A percentile compares a stretch with the other conserved stretches of the same genome.
Conservation (phyloP, 345 rosid genomes). For the Euphorbia lathyris region DNA sequence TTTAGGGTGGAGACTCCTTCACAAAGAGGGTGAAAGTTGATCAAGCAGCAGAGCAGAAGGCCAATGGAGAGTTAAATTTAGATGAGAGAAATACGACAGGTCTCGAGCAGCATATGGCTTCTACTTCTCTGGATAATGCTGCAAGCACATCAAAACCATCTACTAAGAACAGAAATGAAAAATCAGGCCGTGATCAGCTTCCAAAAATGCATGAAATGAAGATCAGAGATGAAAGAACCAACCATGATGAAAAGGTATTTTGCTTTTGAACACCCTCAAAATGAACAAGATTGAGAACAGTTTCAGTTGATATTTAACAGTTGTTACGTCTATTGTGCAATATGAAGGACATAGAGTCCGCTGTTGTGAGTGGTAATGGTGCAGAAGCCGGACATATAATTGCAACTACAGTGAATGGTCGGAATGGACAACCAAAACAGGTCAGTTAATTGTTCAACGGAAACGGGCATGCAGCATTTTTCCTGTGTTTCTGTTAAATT, state of each 20-base stretch:
- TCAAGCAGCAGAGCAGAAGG: constrained; percentile 42
- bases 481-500: background rate
- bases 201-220: constrained; percentile 62
- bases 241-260: constrained; percentile 57
- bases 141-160: constrained; percentile 51
- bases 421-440: constrained; percentile 92
- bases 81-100: constrained; percentile 45
- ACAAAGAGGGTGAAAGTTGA: constrained; percentile 75
- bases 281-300: background rate
- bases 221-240: constrained; percentile 52
- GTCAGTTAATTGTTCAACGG: constrained; percentile 30
- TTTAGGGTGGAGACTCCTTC: constrained; percentile 68
- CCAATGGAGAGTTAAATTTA: constrained; percentile 33
- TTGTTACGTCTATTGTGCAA: constrained; percentile 9
- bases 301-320: background rate
- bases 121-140: constrained; percentile 46
- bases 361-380: constrained; percentile 68
- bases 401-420: constrained; percentile 76
- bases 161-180: constrained; percentile 33
- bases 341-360: constrained; percentile 58
- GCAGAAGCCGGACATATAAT: constrained; percentile 87
- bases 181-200: constrained; percentile 51
- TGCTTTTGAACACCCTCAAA: background rate
- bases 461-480: background rate
- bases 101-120: constrained; percentile 54